Conservation (phyloP, 1,284 basidiomycete genomes). For the Trichosporon faecale region DNA sequence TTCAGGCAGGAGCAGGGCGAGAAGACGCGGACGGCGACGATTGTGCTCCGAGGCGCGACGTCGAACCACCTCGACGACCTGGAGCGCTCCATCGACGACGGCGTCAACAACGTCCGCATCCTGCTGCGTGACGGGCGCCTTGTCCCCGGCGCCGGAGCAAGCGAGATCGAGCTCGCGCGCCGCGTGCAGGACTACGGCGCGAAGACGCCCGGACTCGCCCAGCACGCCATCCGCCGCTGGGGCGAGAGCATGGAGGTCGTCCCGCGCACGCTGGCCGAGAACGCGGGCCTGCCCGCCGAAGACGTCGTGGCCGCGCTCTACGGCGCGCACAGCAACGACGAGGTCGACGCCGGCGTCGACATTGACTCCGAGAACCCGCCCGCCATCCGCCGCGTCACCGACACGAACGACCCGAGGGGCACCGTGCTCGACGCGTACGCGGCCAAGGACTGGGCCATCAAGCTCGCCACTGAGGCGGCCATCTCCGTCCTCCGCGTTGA, state of each 20-base stretch:
- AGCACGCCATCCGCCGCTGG: constrained; percentile 91
- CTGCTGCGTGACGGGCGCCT: constrained; percentile 85
- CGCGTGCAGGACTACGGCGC: constrained; percentile 82
- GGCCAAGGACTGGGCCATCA: constrained; percentile 54
- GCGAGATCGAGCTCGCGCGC: constrained; percentile 85
- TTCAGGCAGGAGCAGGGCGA: constrained; percentile 78
- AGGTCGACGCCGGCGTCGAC: constrained; percentile 69
- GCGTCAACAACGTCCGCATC: constrained; percentile 93
- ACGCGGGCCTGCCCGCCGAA: constrained; percentile 90
- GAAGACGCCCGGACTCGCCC: constrained; percentile 83
- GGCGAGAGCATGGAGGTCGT: constrained; percentile 88
- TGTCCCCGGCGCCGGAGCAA: constrained; percentile 91
- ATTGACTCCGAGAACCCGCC: constrained; percentile 62
- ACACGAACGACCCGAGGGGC: constrained; percentile 20
- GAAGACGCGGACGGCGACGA: constrained; percentile 80
- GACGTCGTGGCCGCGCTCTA: constrained; percentile 84
- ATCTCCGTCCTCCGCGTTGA: constrained; percentile 92
- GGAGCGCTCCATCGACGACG: constrained; percentile 93
- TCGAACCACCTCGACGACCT: constrained; percentile 93
- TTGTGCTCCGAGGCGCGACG: constrained; percentile 96
- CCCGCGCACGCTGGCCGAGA: constrained; percentile 91
- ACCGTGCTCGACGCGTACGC: constrained; percentile 46
- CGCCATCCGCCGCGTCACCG: constrained; percentile 30
- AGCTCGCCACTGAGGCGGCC: constrained; percentile 76
- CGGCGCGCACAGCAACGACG: constrained; percentile 75